Conservation (phyloP, 2,329 filamentous ascomycete species). For the Sclerotinia glacialis region DNA sequence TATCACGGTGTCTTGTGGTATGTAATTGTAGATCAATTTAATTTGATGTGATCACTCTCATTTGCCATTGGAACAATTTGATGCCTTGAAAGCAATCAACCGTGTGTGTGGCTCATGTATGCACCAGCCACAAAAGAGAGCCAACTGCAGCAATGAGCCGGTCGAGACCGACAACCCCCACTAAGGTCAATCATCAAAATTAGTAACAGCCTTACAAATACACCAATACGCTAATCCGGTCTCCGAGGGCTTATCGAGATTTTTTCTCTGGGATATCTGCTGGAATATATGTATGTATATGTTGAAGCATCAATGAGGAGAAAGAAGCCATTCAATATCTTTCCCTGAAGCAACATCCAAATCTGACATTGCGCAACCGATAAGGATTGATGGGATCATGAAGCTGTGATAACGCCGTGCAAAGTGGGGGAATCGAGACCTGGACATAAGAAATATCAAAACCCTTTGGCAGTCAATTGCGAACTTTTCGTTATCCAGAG, state of each 20-base stretch:
- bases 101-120: neutral
- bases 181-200: conserved; percentile 5
- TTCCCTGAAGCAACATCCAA: neutral
- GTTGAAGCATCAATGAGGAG: conserved; percentile 7
- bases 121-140: neutral
- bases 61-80: no score
- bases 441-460: conserved; percentile 15
- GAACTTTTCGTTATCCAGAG: neutral
- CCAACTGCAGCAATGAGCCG: neutral
- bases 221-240: conserved; percentile 7
- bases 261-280: neutral
- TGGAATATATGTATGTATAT: no score
- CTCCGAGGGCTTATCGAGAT: neutral
- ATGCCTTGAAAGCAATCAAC: no score
- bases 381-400: conserved; percentile 20
- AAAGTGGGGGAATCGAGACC: conserved; percentile 16
- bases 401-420: conserved; percentile 19
- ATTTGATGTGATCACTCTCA: neutral
- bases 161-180: neutral
- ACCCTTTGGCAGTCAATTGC: neutral
- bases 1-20: neutral
- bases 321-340: neutral
- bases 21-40: neutral
- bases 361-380: conserved; percentile 7
- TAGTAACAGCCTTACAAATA: conserved; percentile 19